phyloP scores from a whole-genome alignment of 2,329 filamentous ascomycete genomes.

The Raffaelea albimanens region DNA sequence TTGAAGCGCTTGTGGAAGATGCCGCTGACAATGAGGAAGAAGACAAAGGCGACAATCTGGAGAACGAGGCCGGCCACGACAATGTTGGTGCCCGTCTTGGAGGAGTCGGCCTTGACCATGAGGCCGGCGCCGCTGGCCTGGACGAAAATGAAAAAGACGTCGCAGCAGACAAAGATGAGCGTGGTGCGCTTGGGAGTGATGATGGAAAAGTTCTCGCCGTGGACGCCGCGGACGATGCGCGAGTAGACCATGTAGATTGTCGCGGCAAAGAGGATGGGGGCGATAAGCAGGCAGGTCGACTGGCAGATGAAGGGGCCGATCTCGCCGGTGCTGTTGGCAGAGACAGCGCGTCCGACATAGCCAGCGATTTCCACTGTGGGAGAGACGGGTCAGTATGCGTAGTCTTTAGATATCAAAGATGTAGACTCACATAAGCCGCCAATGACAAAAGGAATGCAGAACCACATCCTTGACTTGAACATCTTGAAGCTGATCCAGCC shows the following conservation, averaged over 20 bases:
- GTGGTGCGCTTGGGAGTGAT: conserved; percentile 19
- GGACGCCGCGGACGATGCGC: conserved; percentile 23
- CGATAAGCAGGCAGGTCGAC: conserved; percentile 29
- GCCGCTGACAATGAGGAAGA: conserved; percentile 37
- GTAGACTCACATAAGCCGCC: conserved; percentile 4
- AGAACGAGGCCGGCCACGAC: conserved; percentile 43
- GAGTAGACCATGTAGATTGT: conserved; percentile 36
- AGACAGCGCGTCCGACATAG: conserved; percentile 11
- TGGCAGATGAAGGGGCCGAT: conserved; percentile 30
- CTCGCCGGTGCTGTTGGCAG: conserved; percentile 22
- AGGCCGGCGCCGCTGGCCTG: conserved; percentile 21
- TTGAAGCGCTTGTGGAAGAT: conserved; percentile 27
- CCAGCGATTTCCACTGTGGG: conserved; percentile 6
- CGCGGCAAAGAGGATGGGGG: conserved; percentile 34
- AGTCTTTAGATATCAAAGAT: background rate
- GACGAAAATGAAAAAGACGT: conserved; percentile 20
- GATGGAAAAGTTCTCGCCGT: conserved; percentile 14
- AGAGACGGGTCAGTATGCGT: background rate
- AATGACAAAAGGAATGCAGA: conserved; percentile 5
- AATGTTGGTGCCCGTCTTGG: conserved; percentile 31
- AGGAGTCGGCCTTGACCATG: conserved; percentile 15
- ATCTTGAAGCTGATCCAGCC: background rate
- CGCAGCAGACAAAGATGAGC: conserved; percentile 21
- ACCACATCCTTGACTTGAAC: conserved; percentile 3
- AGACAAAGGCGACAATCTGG: conserved; percentile 44